Base-by-base conservation (phyloP, 352 stramenopile genomes). In the Pythium volutum region DNA sequence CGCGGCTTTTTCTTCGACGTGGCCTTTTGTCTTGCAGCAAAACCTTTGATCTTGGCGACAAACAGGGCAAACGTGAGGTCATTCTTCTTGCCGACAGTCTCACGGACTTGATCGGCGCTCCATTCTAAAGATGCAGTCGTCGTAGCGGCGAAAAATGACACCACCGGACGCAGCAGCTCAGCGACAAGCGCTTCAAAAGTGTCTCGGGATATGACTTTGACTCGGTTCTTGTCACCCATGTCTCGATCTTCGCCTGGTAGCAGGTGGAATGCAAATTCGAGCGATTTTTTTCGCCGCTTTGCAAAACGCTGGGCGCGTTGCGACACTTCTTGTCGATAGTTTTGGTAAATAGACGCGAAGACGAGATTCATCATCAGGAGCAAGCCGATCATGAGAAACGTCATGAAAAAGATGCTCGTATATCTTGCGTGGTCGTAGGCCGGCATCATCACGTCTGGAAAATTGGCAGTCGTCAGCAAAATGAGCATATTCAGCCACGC, bases 301-400 rank as follows among this genome's bases (percentile, higher is more conserved):
- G 64, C 53, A 34, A 77, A 81, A 0, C 61, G 59, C 0, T 62
- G 26, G 0, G 69, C 76, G 6, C 68, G 67, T 12, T 80, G 62
- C 15, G 66, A 64, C 7, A 78, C 62, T 33, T 86, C 73, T 31
- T 75, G 59, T 4, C 76, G 71, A 55, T 89, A 91, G 51, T 85
- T 80, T 43, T 84, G 81, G 20, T 89, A 92, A 14, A 92, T 75
- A 7, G 78, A 84, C 12, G 79, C 79, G 38, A 91, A 85, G 9
- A 91, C 77, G 15, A 92, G 67, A 51, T 93, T 94, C 75, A 90
- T 88, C 62, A 94, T 70, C 25, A 94, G 75, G n/a, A 91, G 70
- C 27, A 91, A 70, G 4, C 76, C 77, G 27, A 94, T 74, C 36
- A 80, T 68, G 41, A 94, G 69, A 55, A 87, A 88, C 20, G 71